Evolutionary conservation across 148 eudicot genomes (phyloP).

Genomic region (Rheum nobile): DNA sequence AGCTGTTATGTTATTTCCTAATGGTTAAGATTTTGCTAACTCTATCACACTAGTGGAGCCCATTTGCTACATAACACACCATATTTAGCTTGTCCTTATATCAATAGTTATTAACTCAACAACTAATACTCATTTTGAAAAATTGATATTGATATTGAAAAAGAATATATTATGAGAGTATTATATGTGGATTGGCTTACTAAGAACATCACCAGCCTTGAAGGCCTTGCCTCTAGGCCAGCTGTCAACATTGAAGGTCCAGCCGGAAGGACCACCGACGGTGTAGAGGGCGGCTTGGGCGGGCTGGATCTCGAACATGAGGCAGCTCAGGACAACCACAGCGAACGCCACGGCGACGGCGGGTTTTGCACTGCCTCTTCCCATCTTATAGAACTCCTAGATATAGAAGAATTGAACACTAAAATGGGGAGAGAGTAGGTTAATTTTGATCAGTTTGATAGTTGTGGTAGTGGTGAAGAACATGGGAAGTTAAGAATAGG

Average conservation of each 20-base stretch:
- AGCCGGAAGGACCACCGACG: constrained; percentile 43
- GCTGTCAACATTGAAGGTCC: constrained; percentile 26
- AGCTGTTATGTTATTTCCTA: no score
- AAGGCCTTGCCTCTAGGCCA: constrained; percentile 53
- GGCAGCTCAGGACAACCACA: neutral
- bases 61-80: neutral
- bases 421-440: neutral
- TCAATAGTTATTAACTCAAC: neutral
- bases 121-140: no score
- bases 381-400: neutral
- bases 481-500: neutral
- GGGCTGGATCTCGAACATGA: neutral
- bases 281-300: constrained; percentile 12
- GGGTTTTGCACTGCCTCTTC: constrained; percentile 8
- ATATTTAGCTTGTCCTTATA: neutral
- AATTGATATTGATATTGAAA: no score
- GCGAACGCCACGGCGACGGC: neutral
- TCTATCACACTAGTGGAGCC: no score
- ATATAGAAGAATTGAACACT: neutral
- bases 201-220: constrained; percentile 45
- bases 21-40: no score
- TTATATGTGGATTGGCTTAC: constrained; percentile 20
- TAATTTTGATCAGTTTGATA: neutral
- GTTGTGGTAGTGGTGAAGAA: neutral
- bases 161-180: no score